Conservation (phyloP, 2,329 filamentous ascomycete genomes). For the Cladosporium sp. region DNA sequence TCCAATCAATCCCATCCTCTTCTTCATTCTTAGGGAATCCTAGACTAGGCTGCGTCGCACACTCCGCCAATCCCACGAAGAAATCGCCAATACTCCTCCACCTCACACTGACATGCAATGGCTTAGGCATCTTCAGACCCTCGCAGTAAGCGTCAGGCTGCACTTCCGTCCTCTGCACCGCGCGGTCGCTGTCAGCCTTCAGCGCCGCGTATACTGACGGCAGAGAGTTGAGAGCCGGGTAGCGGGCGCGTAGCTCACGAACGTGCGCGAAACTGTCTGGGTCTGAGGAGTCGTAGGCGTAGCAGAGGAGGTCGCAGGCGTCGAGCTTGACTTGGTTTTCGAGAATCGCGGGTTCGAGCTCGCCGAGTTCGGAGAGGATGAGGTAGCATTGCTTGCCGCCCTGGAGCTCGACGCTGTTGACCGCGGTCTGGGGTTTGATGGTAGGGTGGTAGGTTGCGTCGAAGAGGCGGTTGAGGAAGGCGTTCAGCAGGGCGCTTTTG, state of each 20-base stretch:
- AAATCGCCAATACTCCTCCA: conserved; percentile 94
- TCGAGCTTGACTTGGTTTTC: conserved; percentile 90
- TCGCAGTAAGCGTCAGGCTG: conserved; percentile 93
- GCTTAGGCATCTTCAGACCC: conserved; percentile 81
- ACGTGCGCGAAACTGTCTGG: conserved; percentile 95
- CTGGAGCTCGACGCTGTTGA: conserved; percentile 94
- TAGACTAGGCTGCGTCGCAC: conserved; percentile 82
- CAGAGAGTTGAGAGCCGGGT: conserved; percentile 82
- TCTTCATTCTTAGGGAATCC: conserved; percentile 90
- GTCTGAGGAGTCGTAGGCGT: conserved; percentile 94
- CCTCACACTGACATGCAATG: conserved; percentile 89
- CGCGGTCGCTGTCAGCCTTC: conserved; percentile 94
- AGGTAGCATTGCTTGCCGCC: conserved; percentile 97
- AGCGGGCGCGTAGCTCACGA: conserved; percentile 73
- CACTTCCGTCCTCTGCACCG: conserved; percentile 86
- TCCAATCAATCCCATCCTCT: conserved; percentile 52
- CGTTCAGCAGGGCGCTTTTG: conserved; percentile 87
- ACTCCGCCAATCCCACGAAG: conserved; percentile 87
- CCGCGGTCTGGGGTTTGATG: conserved; percentile 88
- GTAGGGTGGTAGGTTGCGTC: conserved; percentile 80
- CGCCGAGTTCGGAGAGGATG: conserved; percentile 91
- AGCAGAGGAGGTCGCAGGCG: conserved; percentile 90
- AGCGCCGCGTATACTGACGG: conserved; percentile 89
- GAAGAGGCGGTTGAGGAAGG: conserved; percentile 88
- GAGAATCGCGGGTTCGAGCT: conserved; percentile 90